Evolutionary conservation across 768 basidiomycete species (phyloP), one percentile per base, ranked within the genome.

Genomic region (Candolleomyces aberdarensis): DNA sequence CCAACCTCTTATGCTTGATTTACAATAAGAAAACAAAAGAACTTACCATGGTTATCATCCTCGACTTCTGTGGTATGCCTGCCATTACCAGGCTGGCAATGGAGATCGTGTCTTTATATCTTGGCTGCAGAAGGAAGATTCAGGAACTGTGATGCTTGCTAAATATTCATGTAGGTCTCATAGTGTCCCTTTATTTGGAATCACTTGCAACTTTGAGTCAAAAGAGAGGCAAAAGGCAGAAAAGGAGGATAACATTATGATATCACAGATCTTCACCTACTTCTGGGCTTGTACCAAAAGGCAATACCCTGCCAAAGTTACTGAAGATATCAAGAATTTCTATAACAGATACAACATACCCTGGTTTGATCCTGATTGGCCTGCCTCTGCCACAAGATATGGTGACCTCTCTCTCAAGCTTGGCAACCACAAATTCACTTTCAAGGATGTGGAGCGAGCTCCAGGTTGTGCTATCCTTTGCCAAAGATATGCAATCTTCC

Each of bases 81-180:
- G n/a, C n/a, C n/a, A n/a, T n/a, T n/a, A n/a, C n/a, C n/a, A n/a
- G n/a, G n/a, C n/a, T n/a, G n/a, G n/a, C n/a, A n/a, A n/a, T n/a
- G n/a, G n/a, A n/a, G n/a, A n/a, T n/a, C n/a, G n/a, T n/a, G n/a
- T n/a, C n/a, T n/a, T n/a, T n/a, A n/a, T n/a, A n/a, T n/a, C n/a
- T n/a, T n/a, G n/a, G n/a, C n/a, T 43, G 41, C 41, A 57, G 56
- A 46, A 9, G 44, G 56, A 44, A 47, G 56, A 57, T 43, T 26
- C 43, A 20, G 56, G 56, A 44, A 8, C 26, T 14, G 9, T 57
- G 1, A 19, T 57, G 0, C 56, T 46, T 9, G 31, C 47, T 3
- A 44, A 44, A 9, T 57, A 46, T 47, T 57, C 56, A 0, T 9
- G 43, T 17, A 22, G 56, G 2, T 57, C 56, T 15, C 1, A 22